Evolutionary conservation across 1,284 basidiomycete genomes (phyloP).

Genomic region (Ceratobasidium sp.): DNA sequence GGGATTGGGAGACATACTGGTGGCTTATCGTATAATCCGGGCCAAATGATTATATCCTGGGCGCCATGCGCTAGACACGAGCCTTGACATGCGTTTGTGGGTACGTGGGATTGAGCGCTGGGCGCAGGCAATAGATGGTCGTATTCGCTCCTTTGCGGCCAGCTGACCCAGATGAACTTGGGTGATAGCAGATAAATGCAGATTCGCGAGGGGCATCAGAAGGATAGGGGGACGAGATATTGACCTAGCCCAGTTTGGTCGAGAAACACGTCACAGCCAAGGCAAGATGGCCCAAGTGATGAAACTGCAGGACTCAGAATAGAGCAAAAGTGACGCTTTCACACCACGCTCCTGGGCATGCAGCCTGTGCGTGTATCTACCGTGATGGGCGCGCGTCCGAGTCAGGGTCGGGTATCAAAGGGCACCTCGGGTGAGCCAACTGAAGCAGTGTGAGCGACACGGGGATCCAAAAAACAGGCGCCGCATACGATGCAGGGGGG

Average conservation of each 20-base stretch:
- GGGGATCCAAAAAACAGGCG: no score
- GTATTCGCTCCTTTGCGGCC: not conserved
- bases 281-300: no score
- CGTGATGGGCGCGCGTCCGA: not conserved
- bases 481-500: no score
- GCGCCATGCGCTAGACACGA: not conserved
- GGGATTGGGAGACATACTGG: not conserved
- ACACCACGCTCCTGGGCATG: not conserved
- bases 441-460: no score
- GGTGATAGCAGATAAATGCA: not conserved
- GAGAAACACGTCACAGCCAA: no score
- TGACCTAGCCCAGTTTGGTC: not conserved
- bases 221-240: not conserved
- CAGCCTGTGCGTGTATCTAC: not conserved
- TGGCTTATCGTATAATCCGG: not conserved
- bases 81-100: not conserved
- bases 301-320: no score
- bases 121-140: not conserved
- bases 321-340: not conserved
- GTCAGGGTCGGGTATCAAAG: not conserved
- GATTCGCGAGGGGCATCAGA: not conserved
- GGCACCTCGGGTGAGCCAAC: no score
- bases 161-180: not conserved
- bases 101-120: not conserved
- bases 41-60: not conserved